Percentiles rank a stretch among this genome's conserved stretches.
These are phyloP conservation scores for Elongisporangium senticosum DNA, from an alignment of 352 stramenopile species.

Conservation along the genomic window DNA sequence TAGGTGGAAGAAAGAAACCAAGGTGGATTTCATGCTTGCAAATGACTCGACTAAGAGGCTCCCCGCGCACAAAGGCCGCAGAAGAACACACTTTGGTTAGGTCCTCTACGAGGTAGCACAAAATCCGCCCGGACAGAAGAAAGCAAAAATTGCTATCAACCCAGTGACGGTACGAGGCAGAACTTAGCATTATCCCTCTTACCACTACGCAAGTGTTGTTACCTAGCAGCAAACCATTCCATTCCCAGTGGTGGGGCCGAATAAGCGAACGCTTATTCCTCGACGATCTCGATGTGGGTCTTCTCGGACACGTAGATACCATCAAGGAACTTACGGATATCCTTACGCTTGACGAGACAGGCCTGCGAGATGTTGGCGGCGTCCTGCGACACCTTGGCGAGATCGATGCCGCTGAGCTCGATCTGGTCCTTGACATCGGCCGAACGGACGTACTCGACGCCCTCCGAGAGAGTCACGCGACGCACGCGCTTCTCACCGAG, in stretches of 20 bases:
- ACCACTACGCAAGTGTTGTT: conserved; percentile 6
- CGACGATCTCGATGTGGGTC: conserved; percentile 71
- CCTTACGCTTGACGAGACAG: conserved; percentile 82
- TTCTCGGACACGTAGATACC: conserved; percentile 99
- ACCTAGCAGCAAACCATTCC: conserved; percentile 24
- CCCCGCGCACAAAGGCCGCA: conserved; percentile 2
- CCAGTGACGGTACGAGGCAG: conserved; percentile 81
- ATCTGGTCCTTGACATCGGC: conserved; percentile 99
- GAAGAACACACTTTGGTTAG: conserved; percentile 12
- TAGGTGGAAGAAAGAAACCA: conserved; percentile 3
- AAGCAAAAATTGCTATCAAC: conserved; percentile 78
- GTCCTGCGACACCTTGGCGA: conserved; percentile 95
- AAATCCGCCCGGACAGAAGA: conserved; percentile 91
- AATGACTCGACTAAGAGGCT: conserved; percentile 5
- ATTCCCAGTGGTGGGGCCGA: conserved; percentile 5
- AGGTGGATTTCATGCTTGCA: conserved; percentile 47
- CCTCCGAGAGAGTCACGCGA: conserved; percentile 90
- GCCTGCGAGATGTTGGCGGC: conserved; percentile 81
- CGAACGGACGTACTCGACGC: conserved; percentile 94
- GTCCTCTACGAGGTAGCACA: conserved; percentile 37
- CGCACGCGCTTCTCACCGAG: conserved; percentile 98
- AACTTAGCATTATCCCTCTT: conserved; percentile 10
- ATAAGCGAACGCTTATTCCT: conserved; percentile 37
- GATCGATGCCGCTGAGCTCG: conserved; percentile 97
- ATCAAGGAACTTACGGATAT: conserved; percentile 99